Evolutionary conservation across 179 eudicot genomes (phyloP), one percentile per base, ranked within the genome.

Genomic region (Carnegiea gigantea): DNA sequence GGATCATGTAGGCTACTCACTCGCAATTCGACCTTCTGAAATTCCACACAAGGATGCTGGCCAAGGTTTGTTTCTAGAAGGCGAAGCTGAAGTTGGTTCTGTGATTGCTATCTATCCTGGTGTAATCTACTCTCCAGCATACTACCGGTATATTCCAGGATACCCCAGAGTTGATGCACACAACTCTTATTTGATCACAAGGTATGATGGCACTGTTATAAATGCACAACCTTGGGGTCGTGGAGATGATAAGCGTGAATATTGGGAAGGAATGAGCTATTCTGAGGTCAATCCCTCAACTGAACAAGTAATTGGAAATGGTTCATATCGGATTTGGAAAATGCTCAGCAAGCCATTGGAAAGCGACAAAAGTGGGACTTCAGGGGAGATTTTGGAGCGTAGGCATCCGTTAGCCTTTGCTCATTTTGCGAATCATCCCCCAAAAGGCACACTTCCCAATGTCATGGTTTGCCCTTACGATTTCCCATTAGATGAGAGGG

Each of bases 401-500:
- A 86, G 99, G 83, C 91, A 95, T 80, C 93, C 99, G 2, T 85
- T 95, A 54, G 99, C 98, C 33, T 89, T 90, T 26, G 99, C 94
- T 70, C 99, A 95, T 86, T 94, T 88, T 76, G 93, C 97, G 24
- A 95, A 94, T 86, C 98, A 95, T 78, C 99, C 99, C 9, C 86
- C 91, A 6, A 88, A 89, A 82, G 97, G 82, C 9, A 77, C 77
- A 81, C 81, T 62, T 49, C 98, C 99, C 2, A 95, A 95, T 82
- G 98, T 94, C 67, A 94, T 94, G 99, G 93, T 95, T 28, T 94
- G 95, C 81, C 92, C 94, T n/a, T 95, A 94, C 85, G 98, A 95
- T 82, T 95, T 95, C 80, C 93, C 93, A 0, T 84, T 95, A 76
- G 79, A 79, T 64, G 98, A 94, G 82, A 91, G 86, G 80, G 89